phyloP scores from a whole-genome alignment of 1,284 basidiomycete species.

The Irpex rosettiformis region DNA sequence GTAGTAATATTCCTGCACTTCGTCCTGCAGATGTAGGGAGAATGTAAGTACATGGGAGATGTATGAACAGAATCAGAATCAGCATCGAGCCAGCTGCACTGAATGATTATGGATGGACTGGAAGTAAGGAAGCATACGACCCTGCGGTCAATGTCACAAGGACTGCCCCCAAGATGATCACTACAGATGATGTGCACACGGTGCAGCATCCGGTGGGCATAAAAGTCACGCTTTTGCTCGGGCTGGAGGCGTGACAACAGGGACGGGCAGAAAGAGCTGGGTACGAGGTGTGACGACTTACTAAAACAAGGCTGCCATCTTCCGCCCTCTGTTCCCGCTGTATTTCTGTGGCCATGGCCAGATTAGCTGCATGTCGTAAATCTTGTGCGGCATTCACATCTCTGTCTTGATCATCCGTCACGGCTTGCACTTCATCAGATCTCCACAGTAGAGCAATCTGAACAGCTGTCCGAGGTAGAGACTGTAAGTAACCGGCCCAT shows the following conservation, averaged over 20 bases:
- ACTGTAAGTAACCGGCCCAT: constrained; percentile 69
- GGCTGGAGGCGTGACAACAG: background rate
- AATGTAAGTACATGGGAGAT: constrained; percentile 8
- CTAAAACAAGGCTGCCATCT: constrained; percentile 16
- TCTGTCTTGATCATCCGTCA: constrained; percentile 20
- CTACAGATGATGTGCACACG: background rate
- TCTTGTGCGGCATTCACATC: constrained; percentile 7
- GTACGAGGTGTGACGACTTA: constrained; percentile 11
- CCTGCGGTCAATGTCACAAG: background rate
- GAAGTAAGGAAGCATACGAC: background rate
- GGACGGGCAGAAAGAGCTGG: background rate
- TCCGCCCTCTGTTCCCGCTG: constrained; percentile 21
- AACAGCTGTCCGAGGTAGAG: constrained; percentile 49
- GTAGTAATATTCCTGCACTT: constrained; percentile 46
- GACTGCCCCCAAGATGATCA: background rate
- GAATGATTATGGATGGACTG: background rate
- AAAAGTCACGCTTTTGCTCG: background rate
- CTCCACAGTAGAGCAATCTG: constrained; percentile 69
- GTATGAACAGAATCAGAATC: constrained; percentile 10
- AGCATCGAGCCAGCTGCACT: background rate
- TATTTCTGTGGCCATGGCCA: constrained; percentile 26
- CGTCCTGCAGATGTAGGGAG: constrained; percentile 33
- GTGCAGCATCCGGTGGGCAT: background rate
- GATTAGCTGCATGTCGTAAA: constrained; percentile 14
- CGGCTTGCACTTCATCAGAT: constrained; percentile 21